These are phyloP conservation scores for Diutina scorzettiae DNA, from an alignment of 1,139 yeast genomes.

Conservation along the genomic window DNA sequence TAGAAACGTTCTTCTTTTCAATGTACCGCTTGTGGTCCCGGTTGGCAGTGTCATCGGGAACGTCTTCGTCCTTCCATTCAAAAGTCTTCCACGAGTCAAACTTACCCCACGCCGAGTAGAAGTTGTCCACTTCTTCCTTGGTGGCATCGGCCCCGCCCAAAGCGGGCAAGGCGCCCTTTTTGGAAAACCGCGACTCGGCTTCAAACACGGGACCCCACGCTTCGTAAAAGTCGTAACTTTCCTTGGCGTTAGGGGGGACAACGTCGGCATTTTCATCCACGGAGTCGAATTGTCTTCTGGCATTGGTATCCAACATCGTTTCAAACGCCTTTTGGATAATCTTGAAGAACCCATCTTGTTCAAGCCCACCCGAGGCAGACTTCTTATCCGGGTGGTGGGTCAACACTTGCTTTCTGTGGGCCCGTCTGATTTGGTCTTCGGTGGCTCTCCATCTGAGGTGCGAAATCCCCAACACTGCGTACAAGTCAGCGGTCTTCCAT, in stretches of 20 bases:
- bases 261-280: slow-evolving; percentile 87
- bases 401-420: slow-evolving; percentile 93
- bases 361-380: slow-evolving; percentile 74
- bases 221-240: slow-evolving; percentile 69
- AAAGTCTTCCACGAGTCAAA: slow-evolving; percentile 98
- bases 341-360: slow-evolving; percentile 96
- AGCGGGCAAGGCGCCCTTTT: slow-evolving; percentile 74
- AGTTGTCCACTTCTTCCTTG: slow-evolving; percentile 77
- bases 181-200: slow-evolving; percentile 85
- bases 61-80: slow-evolving; percentile 97
- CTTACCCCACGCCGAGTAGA: slow-evolving; percentile 87
- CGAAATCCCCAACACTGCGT: slow-evolving; percentile 89
- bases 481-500: slow-evolving; percentile 94
- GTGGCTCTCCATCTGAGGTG: slow-evolving; percentile 87
- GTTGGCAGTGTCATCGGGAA: slow-evolving; percentile 97
- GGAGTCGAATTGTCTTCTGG: slow-evolving; percentile 90
- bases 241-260: slow-evolving; percentile 57
- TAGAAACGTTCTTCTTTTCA: slow-evolving; percentile 93
- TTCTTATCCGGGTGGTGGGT: slow-evolving; percentile 98
- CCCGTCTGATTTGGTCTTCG: slow-evolving; percentile 88
- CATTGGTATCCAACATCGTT: slow-evolving; percentile 70
- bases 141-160: slow-evolving; percentile 61
- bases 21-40: slow-evolving; percentile 98
- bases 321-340: slow-evolving; percentile 96
- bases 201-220: slow-evolving; percentile 91